A percentile compares a stretch with the other conserved stretches of the same genome.
phyloP scores from a whole-genome alignment of 1,139 yeast species.

The Kodamaea arcana region DNA sequence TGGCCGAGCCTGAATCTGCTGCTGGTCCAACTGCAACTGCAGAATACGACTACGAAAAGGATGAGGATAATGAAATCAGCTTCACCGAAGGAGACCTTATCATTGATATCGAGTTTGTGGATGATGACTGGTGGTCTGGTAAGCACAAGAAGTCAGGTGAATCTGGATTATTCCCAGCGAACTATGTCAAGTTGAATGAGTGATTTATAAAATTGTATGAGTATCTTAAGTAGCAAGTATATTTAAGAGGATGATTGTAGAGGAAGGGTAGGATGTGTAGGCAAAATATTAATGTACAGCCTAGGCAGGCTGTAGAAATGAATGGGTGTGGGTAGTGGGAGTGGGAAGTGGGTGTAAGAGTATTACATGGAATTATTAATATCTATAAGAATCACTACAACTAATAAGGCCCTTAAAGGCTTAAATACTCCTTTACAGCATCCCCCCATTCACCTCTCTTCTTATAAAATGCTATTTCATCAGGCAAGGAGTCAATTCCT shows the following conservation, averaged over 20 bases:
- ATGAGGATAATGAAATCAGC: conserved; percentile 84
- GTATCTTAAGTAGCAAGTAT: too few species aligned
- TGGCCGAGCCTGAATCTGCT: conserved; percentile 20
- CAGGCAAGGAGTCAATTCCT: conserved; percentile 61
- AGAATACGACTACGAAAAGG: conserved; percentile 81
- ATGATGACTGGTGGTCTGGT: conserved; percentile 98
- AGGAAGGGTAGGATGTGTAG: too few species aligned
- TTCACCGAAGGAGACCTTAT: conserved; percentile 75
- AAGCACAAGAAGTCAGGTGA: conserved; percentile 60
- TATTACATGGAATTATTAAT: too few species aligned
- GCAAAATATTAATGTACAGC: too few species aligned
- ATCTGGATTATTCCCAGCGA: conserved; percentile 85
- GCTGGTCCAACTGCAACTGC: conserved; percentile 62
- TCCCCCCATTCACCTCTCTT: conserved; percentile 61
- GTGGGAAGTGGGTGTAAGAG: too few species aligned
- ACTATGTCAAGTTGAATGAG: conserved; percentile 56
- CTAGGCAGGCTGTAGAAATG: too few species aligned
- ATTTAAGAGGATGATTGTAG: too few species aligned
- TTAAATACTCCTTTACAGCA: conserved; percentile 50
- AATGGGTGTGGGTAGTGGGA: too few species aligned
- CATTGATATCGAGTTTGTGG: conserved; percentile 79
- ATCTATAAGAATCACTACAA: too few species aligned
- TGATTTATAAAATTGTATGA: too few species aligned
- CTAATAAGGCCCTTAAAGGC: too few species aligned
- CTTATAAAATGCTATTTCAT: conserved; percentile 56